Conservation (phyloP, 2,329 filamentous ascomycete species). For the Microascus cirrosus region DNA sequence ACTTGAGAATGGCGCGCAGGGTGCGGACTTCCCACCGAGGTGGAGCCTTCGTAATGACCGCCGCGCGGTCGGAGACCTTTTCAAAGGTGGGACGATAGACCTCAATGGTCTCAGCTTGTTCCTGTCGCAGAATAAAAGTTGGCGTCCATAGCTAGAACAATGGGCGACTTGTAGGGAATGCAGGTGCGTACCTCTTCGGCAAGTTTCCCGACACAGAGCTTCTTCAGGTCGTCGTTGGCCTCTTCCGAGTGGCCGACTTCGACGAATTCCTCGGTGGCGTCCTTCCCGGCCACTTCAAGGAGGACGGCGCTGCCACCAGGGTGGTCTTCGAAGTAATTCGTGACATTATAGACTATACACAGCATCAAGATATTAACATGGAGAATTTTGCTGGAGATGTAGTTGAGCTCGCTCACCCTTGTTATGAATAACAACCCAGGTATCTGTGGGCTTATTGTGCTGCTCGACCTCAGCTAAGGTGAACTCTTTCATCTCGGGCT, state of each 20-base stretch:
- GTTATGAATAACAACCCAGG: conserved; percentile 45
- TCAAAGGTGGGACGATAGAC: background rate
- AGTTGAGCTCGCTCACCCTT: conserved; percentile 29
- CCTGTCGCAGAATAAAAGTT: background rate
- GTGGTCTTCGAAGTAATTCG: conserved; percentile 46
- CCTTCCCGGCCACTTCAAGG: conserved; percentile 65
- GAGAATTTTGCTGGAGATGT: background rate
- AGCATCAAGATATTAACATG: background rate
- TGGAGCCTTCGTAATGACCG: background rate
- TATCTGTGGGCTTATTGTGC: conserved; percentile 34
- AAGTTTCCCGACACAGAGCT: conserved; percentile 23
- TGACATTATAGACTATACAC: conserved; percentile 44
- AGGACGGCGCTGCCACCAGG: conserved; percentile 69
- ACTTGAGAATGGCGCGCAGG: background rate
- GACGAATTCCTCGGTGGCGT: conserved; percentile 71
- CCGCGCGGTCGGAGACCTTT: background rate
- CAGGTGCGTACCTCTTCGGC: background rate
- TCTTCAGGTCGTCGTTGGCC: conserved; percentile 28
- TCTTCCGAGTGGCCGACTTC: conserved; percentile 72
- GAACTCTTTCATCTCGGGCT: background rate
- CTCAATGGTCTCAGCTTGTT: background rate
- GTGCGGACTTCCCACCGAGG: background rate
- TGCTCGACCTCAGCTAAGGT: conserved; percentile 29
- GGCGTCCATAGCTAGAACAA: background rate
- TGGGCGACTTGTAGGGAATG: background rate